Conservation (phyloP, 768 basidiomycete genomes). For the Leccinum pellstonianum region DNA sequence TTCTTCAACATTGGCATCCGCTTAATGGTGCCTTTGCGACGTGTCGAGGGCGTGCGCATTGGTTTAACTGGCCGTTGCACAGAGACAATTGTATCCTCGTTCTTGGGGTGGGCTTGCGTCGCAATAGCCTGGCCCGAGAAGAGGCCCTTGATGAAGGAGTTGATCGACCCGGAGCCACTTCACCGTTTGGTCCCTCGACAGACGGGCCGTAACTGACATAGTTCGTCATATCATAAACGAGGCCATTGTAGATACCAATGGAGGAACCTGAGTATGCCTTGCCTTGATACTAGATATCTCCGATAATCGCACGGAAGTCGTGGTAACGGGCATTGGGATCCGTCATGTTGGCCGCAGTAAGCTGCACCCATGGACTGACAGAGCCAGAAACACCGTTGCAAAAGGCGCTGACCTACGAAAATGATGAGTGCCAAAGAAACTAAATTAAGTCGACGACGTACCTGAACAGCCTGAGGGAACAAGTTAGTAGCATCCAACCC, state of each 20-base stretch:
- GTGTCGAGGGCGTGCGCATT: no score
- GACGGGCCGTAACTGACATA: no score
- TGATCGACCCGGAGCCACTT: conserved; percentile 79
- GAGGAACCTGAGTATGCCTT: no score
- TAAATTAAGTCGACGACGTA: conserved; percentile 29
- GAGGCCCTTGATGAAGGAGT: conserved; percentile 88
- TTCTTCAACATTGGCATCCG: no score
- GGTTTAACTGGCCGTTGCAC: no score
- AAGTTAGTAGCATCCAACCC: no score
- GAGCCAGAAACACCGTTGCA: conserved; percentile 83
- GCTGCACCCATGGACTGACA: conserved; percentile 80
- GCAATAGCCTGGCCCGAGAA: conserved; percentile 89
- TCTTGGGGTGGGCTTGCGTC: no score
- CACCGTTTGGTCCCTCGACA: no score
- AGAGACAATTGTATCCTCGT: no score
- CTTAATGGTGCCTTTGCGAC: no score
- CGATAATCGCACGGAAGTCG: conserved; percentile 90
- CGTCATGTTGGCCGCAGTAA: conserved; percentile 75
- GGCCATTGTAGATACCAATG: conserved; percentile 36
- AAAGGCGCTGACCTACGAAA: conserved; percentile 76
- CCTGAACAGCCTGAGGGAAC: conserved; percentile 63
- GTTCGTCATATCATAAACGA: no score
- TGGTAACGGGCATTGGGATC: conserved; percentile 83
- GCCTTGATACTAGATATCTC: no score
- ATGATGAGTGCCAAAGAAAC: neutral